Base-by-base conservation (phyloP, 2,329 filamentous ascomycete species). In the Trichoderma guizhouense region DNA sequence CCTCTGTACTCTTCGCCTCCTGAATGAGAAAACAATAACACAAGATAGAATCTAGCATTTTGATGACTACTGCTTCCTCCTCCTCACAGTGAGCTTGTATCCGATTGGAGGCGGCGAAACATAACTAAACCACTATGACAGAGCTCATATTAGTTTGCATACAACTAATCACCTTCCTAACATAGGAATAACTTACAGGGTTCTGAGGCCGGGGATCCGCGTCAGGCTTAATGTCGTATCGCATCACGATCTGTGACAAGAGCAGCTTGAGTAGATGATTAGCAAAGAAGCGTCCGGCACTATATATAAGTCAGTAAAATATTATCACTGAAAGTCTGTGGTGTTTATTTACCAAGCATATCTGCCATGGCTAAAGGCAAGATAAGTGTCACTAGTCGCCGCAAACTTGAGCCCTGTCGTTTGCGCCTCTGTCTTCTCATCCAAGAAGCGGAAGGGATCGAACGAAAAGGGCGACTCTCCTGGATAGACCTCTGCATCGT, bases 261-360 rank as follows among this genome's bases (percentile, higher is more conserved):
- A 66, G 47, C 47, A 66, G 21, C 47, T 66, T 66, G 63, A 66
- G 63, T 7, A 66, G 21, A 14, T 66, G 63, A 14, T 66, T 66
- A 30, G 63, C 63, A n/a, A 66, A 66, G 21, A 66, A 66, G 5
- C 63, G 63, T 3, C 63, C 63, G 26, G 51, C 63, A 32, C 63
- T 66, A 9, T 53, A 14, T 21, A n/a, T 12, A 26, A 55, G 28
- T 66, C 32, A 66, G 63, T 51, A 36, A 55, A 43, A 43, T n/a
- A 43, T 30, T 2, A 24, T n/a, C 34, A 7, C 7, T 39, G 18
- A 57, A 14, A 11, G 28, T 28, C 8, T 28, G 5, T 14, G 47
- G 8, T 3, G 7, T 39, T 24, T 18, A 8, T 14, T 66, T 39
- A 39, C 47, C 64, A 67, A n/a, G 47, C 64, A 57, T 67, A 57